Percentiles rank a stretch among this genome's conserved stretches.
Evolutionary conservation across 768 basidiomycete species (phyloP).

Genomic region (Calocybe indica): DNA sequence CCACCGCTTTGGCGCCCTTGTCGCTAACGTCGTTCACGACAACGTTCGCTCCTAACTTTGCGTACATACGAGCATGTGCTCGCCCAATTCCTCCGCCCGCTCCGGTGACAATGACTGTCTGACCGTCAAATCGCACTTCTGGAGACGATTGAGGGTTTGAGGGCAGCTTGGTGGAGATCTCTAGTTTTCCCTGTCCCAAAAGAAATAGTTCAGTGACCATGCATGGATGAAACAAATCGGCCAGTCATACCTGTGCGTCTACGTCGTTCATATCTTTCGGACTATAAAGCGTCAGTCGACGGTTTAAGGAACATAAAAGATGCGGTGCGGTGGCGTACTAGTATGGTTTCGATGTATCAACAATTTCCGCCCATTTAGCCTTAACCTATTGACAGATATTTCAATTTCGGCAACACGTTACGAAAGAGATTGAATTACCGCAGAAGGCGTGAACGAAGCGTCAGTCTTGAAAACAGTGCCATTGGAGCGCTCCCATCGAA

Average conservation of each 20-base stretch:
- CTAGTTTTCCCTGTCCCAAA: slow-evolving; percentile 43
- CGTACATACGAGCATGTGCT: slow-evolving; percentile 88
- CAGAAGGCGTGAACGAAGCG: slow-evolving; percentile 86
- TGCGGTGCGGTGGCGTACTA: slow-evolving; percentile 42
- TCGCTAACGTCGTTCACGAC: slow-evolving; percentile 93
- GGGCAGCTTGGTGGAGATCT: slow-evolving; percentile 55
- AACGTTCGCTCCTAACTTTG: slow-evolving; percentile 89
- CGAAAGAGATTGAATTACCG: slow-evolving; percentile 44
- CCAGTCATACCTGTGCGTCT: slow-evolving; percentile 42
- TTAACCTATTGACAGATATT: slow-evolving; percentile 49
- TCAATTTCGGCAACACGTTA: not conserved
- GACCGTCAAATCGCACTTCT: slow-evolving; percentile 75
- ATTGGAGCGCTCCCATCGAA: slow-evolving; percentile 89
- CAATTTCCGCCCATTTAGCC: slow-evolving; percentile 75
- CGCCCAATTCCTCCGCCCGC: slow-evolving; percentile 94
- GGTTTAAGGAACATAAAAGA: not conserved
- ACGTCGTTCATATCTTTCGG: slow-evolving; percentile 61
- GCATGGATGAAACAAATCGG: not conserved
- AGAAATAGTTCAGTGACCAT: not conserved
- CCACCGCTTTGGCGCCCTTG: slow-evolving; percentile 78
- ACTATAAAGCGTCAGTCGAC: slow-evolving; percentile 30
- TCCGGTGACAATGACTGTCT: slow-evolving; percentile 93
- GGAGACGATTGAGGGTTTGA: slow-evolving; percentile 66
- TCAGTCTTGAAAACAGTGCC: slow-evolving; percentile 90
- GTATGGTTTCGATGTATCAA: slow-evolving; percentile 67